A percentile compares a stretch with the other conserved stretches of the same genome.
These are phyloP conservation scores for Cardiospermum halicacabum DNA, from an alignment of 345 rosid genomes.

Conservation along the genomic window DNA sequence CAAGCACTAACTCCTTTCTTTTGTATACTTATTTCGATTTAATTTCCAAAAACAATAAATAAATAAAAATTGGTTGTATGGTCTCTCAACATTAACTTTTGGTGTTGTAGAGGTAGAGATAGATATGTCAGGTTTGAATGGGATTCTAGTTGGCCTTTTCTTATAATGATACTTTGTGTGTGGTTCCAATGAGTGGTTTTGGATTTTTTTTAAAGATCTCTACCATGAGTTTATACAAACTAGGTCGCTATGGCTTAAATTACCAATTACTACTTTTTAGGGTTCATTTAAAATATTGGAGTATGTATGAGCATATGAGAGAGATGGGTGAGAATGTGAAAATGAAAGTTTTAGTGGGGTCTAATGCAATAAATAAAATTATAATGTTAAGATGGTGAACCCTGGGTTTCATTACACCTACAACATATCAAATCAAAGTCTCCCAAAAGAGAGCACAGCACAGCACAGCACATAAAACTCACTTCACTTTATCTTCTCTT, in stretches of 20 bases:
- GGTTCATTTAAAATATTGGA: no score
- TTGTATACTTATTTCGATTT: no score
- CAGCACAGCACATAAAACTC: constrained; percentile 3
- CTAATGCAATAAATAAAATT: no score
- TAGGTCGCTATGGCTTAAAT: background rate
- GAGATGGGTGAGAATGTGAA: no score
- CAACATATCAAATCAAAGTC: constrained; percentile 24
- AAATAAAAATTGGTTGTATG: background rate
- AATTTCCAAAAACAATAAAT: constrained; percentile 12
- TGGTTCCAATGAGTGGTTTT: constrained; percentile 38
- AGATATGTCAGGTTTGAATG: constrained; percentile 36
- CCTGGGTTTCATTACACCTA: background rate
- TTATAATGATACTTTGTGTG: constrained; percentile 21
- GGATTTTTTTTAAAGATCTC: constrained; percentile 37
- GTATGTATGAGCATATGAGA: no score
- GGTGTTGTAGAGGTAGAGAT: no score
- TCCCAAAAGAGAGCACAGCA: constrained; percentile 18
- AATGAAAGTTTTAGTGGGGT: no score
- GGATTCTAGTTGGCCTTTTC: constrained; percentile 32
- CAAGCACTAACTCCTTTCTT: constrained; percentile 8
- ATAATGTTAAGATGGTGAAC: no score
- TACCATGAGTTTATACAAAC: background rate
- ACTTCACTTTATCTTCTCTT: constrained; percentile 1
- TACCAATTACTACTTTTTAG: no score
- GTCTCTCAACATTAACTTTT: constrained; percentile 12